Evolutionary conservation across 2,329 filamentous ascomycete species (phyloP), one percentile per base, ranked within the genome.

Genomic region (Cladophialophora exuberans): DNA sequence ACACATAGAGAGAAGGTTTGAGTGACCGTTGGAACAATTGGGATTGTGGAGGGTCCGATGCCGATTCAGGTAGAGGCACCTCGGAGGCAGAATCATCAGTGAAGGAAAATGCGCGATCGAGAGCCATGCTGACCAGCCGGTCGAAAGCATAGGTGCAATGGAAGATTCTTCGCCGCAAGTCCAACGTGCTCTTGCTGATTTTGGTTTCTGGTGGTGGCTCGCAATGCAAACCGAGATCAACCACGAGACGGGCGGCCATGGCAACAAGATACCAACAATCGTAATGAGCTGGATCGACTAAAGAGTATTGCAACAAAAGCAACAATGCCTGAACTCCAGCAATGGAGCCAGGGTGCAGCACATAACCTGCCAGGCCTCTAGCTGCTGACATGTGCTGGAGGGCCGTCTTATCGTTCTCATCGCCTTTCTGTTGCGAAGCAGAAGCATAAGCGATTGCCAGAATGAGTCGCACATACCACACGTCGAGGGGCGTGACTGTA

Each of bases 201-300:
- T 84, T 75, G 13, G 87, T 81, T 59, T 87, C 85, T 53, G 82
- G 79, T 0, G 89, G 87, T 2, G 91, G 90, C 63, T 97, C 93
- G 72, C 97, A 93, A 70, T 97, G 94, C 54, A 95, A 85, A 6
- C 94, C 94, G 25, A 97, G 76, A 73, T 99, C 94, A 18, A 97
- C 83, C 67, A 93, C 85, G 4, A 91, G 89, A 54, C 93, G 84
- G 35, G 89, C 89, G 5, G 93, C 92, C 69, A 94, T 92, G 5
- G 93, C 94, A 52, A 97, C 89, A 59, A 97, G 74, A 61, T 94
- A 92, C 92, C 94, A 97, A 65, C 88, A 90, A 66, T 96, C 91
- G 66, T 96, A 97, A 67, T 95, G 90, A 36, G 86, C 83, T 2
- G 93, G 92, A 65, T 97, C 92, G 45, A 96, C 79, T 76, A 94